Evolutionary conservation across 2,329 filamentous ascomycete genomes (phyloP).

Genomic region (Gyromitra esculenta): DNA sequence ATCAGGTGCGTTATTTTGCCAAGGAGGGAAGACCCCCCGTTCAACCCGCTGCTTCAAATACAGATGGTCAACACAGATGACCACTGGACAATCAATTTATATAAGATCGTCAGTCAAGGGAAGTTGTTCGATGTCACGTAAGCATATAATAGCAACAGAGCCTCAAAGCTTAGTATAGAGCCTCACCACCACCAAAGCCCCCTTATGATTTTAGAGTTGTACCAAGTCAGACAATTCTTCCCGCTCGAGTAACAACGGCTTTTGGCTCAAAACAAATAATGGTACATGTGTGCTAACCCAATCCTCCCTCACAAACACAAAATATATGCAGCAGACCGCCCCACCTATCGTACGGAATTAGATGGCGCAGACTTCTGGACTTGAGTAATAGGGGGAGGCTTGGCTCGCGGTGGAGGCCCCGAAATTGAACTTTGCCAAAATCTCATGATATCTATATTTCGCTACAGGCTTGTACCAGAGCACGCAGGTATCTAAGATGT

Average conservation of each 20-base stretch:
- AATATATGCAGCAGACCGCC: neutral
- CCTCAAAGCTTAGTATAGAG: conserved; percentile 5
- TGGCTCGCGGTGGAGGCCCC: neutral
- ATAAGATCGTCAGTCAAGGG: too few relatives aligned
- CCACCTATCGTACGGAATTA: neutral
- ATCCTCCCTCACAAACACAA: neutral
- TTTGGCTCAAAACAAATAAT: neutral
- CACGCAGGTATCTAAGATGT: neutral
- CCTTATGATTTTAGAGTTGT: neutral
- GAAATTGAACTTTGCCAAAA: neutral
- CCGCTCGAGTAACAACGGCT: neutral
- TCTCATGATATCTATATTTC: neutral
- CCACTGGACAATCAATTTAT: too few relatives aligned
- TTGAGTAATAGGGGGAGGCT: neutral
- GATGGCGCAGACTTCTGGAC: neutral
- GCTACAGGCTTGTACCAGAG: neutral
- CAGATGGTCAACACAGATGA: too few relatives aligned
- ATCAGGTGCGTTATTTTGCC: too few relatives aligned
- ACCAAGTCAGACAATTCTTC: neutral
- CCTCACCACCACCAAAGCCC: neutral
- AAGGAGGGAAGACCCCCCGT: too few relatives aligned
- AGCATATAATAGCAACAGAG: neutral
- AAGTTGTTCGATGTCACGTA: neutral
- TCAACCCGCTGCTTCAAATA: too few relatives aligned
- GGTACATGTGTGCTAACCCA: too few relatives aligned